Evolutionary conservation across 805 yeast species (phyloP).

Genomic region (Priceomyces fermenticarens): DNA sequence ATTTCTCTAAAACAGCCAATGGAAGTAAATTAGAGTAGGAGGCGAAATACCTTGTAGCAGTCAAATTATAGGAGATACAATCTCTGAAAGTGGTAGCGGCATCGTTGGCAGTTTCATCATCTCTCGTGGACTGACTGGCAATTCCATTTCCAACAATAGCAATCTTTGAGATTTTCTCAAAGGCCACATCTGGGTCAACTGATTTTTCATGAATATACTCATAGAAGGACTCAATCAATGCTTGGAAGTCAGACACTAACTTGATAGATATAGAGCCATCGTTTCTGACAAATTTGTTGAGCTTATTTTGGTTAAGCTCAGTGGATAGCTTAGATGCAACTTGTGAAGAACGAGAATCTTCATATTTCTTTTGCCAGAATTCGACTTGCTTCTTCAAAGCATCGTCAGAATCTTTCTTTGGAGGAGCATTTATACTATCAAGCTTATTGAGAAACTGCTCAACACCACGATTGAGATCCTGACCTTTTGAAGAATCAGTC

Average conservation of each 20-base stretch:
- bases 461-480: conserved; percentile 10
- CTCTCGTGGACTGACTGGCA: conserved; percentile 29
- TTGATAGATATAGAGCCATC: conserved; percentile 48
- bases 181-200: conserved; percentile 38
- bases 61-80: conserved; percentile 69
- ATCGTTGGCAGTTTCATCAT: conserved; percentile 27
- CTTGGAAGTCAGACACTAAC: conserved; percentile 44
- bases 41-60: conserved; percentile 73
- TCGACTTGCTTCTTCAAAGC: conserved; percentile 28
- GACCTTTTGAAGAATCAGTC: not conserved
- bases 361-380: conserved; percentile 51
- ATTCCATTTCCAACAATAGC: conserved; percentile 45
- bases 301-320: conserved; percentile 16
- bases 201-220: conserved; percentile 24
- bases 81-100: conserved; percentile 54
- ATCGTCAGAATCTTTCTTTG: conserved; percentile 6
- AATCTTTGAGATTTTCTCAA: conserved; percentile 50
- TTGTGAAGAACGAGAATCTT: conserved; percentile 42
- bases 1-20: conserved; percentile 64
- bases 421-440: conserved; percentile 17
- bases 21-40: conserved; percentile 67
- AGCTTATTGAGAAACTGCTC: conserved; percentile 24
- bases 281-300: conserved; percentile 27
- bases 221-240: conserved; percentile 47
- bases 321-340: conserved; percentile 17